A percentile compares a stretch with the other conserved stretches of the same genome.
These are phyloP conservation scores for Madurella fahalii DNA, from an alignment of 2,329 filamentous ascomycete genomes.

Conservation along the genomic window DNA sequence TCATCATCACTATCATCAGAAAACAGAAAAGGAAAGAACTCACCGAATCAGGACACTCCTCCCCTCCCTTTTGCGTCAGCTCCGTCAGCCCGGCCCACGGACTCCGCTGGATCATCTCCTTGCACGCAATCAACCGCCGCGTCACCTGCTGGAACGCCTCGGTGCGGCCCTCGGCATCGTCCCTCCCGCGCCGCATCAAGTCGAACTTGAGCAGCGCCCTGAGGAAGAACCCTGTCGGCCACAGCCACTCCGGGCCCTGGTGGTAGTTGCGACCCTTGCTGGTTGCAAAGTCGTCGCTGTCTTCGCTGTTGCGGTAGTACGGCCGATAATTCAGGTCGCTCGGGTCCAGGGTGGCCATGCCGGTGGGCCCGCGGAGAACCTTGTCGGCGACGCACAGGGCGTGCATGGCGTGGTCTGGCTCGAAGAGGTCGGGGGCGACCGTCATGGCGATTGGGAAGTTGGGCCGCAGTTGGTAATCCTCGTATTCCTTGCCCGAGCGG, in stretches of 20 bases:
- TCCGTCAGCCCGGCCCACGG: conserved; percentile 90
- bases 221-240: conserved; percentile 94
- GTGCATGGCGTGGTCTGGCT: conserved; percentile 69
- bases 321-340: conserved; percentile 89
- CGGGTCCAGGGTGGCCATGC: conserved; percentile 95
- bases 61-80: conserved; percentile 85
- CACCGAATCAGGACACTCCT: conserved; percentile 82
- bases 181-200: conserved; percentile 60
- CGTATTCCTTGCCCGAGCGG: conserved; percentile 88
- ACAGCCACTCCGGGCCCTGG: conserved; percentile 96
- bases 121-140: conserved; percentile 74
- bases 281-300: conserved; percentile 85
- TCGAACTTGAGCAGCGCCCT: conserved; percentile 90
- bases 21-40: conserved; percentile 36
- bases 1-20: neutral
- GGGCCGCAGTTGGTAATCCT: conserved; percentile 92
- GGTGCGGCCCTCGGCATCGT: conserved; percentile 59
- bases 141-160: conserved; percentile 97
- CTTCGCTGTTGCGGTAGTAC: conserved; percentile 92
- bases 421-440: conserved; percentile 84
- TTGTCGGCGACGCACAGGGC: conserved; percentile 78
- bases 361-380: conserved; percentile 76
- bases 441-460: conserved; percentile 97
- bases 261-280: conserved; percentile 97
- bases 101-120: conserved; percentile 73